Percentiles rank a stretch among this genome's conserved stretches.
Conservation (phyloP, 176 grass and related monocot species). For the Oryza officinalis region DNA sequence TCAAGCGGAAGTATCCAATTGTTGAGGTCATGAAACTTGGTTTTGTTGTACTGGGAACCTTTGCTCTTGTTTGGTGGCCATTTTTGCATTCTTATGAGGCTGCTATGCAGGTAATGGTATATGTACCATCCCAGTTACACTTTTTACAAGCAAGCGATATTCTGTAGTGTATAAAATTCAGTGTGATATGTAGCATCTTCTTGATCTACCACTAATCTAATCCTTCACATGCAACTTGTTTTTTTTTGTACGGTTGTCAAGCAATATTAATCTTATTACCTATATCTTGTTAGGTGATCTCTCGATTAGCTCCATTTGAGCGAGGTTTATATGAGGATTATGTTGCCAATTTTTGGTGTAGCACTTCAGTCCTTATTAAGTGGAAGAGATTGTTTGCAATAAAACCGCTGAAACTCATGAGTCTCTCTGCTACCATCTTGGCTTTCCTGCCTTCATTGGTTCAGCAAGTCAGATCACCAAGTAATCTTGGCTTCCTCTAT, state of each 20-base stretch:
- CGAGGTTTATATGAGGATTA: constrained; percentile 96
- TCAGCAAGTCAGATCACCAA: constrained; percentile 83
- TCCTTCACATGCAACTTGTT: neutral
- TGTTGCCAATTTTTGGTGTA: constrained; percentile 98
- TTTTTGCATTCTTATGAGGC: constrained; percentile 79
- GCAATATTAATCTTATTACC: constrained; percentile 16
- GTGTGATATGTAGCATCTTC: neutral
- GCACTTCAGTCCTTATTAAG: constrained; percentile 84
- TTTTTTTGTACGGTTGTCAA: constrained; percentile 21
- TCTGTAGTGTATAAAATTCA: constrained; percentile 13
- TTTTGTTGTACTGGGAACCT: constrained; percentile 75
- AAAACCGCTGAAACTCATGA: constrained; percentile 69
- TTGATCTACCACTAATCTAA: neutral
- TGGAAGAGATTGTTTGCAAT: constrained; percentile 82
- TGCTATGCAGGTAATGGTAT: constrained; percentile 57
- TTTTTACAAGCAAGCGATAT: neutral
- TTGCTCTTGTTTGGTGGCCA: constrained; percentile 90
- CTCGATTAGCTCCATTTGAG: constrained; percentile 87
- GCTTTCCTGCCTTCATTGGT: constrained; percentile 87
- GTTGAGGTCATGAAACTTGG: constrained; percentile 72
- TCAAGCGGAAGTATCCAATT: constrained; percentile 66
- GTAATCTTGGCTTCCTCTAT: constrained; percentile 85
- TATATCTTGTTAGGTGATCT: constrained; percentile 64
- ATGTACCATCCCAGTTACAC: neutral
- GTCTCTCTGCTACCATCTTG: constrained; percentile 70